These are phyloP conservation scores for Fusarium dlaminii DNA, from an alignment of 2,329 filamentous ascomycete genomes.

Conservation along the genomic window DNA sequence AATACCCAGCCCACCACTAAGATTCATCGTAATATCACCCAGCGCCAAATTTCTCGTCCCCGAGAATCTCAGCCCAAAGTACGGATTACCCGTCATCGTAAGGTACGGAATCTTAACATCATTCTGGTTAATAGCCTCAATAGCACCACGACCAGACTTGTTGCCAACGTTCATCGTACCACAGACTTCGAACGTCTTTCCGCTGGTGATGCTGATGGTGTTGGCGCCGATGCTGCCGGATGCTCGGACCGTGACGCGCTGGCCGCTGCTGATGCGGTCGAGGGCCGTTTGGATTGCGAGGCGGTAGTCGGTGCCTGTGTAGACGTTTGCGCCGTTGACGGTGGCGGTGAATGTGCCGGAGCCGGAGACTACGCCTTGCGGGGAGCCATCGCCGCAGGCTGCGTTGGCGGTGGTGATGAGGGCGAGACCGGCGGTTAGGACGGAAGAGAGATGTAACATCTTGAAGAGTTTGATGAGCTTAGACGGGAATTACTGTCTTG, in stretches of 20 bases:
- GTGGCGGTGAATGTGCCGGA: slow-evolving; percentile 58
- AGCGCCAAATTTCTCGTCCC: slow-evolving; percentile 59
- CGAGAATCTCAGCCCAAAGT: slow-evolving; percentile 66
- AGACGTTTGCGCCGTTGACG: slow-evolving; percentile 56
- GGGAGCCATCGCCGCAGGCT: slow-evolving; percentile 59
- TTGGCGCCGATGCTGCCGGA: slow-evolving; percentile 64
- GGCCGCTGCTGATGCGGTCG: slow-evolving; percentile 60
- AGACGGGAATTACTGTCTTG: background rate
- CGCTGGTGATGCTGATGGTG: slow-evolving; percentile 60
- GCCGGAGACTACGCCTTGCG: slow-evolving; percentile 58
- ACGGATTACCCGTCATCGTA: slow-evolving; percentile 65
- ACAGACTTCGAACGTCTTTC: slow-evolving; percentile 68
- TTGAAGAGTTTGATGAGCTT: background rate
- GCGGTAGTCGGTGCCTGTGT: slow-evolving; percentile 63
- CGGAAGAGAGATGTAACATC: slow-evolving; percentile 48
- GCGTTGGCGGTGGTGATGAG: slow-evolving; percentile 51
- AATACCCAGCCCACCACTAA: slow-evolving; percentile 64
- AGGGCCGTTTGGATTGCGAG: slow-evolving; percentile 64
- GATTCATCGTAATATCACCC: slow-evolving; percentile 64
- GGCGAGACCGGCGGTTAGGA: slow-evolving; percentile 54
- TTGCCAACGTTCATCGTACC: slow-evolving; percentile 61
- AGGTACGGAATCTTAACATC: slow-evolving; percentile 65
- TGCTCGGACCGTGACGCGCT: slow-evolving; percentile 63
- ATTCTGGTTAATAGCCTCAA: slow-evolving; percentile 59
- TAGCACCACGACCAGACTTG: slow-evolving; percentile 59